Evolutionary conservation across 1,284 basidiomycete genomes (phyloP).

Genomic region (Moniliophthora roreri): DNA sequence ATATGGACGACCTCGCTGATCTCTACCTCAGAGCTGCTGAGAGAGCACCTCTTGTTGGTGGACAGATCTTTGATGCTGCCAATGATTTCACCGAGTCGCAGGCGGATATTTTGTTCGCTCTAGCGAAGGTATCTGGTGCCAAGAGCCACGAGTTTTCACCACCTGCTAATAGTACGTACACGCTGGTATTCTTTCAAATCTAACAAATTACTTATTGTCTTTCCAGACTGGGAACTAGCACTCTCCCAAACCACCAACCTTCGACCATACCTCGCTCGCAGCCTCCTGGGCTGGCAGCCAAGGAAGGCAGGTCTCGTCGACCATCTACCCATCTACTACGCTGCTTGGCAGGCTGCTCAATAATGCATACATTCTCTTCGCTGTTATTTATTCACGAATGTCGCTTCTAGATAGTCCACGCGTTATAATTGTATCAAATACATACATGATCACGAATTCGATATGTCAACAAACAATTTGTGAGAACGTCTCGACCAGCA

Average conservation of each 20-base stretch:
- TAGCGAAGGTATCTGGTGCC: slow-evolving; percentile 41
- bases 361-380: no score
- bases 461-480: no score
- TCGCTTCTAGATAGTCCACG: no score
- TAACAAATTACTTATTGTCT: no score
- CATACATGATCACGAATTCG: no score
- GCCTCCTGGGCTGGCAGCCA: slow-evolving; percentile 48
- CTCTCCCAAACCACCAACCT: slow-evolving; percentile 28
- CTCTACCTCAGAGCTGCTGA: slow-evolving; percentile 45
- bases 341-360: slow-evolving; percentile 18
- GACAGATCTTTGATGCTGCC: slow-evolving; percentile 44
- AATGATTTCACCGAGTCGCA: slow-evolving; percentile 45
- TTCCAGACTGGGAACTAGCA: slow-evolving; percentile 32
- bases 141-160: slow-evolving; percentile 30
- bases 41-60: slow-evolving; percentile 35
- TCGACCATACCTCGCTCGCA: slow-evolving; percentile 44
- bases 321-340: slow-evolving; percentile 45
- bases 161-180: slow-evolving; percentile 37
- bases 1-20: slow-evolving; percentile 52
- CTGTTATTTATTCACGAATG: no score
- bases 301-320: slow-evolving; percentile 45
- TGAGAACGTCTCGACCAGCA: no score
- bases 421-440: no score
- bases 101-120: slow-evolving; percentile 41
- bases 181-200: slow-evolving; percentile 23